These are phyloP conservation scores for Ophiostoma perfectum DNA, from an alignment of 2,329 filamentous ascomycete genomes.

Conservation along the genomic window DNA sequence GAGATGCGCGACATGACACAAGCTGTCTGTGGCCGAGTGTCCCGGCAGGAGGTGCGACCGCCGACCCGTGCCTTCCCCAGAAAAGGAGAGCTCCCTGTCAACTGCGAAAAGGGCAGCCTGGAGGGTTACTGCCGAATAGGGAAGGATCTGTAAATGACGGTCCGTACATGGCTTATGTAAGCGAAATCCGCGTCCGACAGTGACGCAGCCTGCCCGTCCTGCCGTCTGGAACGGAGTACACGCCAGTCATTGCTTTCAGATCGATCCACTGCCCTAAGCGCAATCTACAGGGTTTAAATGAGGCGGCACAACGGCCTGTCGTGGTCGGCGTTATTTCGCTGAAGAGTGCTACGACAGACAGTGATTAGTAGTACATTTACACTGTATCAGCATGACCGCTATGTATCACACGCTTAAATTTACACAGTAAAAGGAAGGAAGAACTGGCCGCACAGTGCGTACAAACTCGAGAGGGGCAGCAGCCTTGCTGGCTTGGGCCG, in stretches of 20 bases:
- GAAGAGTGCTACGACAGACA: not conserved
- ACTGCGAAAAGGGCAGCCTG: conserved; percentile 1
- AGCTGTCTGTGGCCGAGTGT: conserved; percentile 6
- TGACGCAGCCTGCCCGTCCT: not conserved
- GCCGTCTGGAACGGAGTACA: too few relatives aligned
- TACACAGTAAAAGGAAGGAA: not conserved
- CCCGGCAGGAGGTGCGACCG: not conserved
- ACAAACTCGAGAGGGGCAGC: not conserved
- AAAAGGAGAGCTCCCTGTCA: not conserved
- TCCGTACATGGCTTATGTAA: not conserved
- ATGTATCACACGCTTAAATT: not conserved
- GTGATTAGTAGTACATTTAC: not conserved
- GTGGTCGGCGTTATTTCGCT: not conserved
- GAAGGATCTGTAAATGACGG: not conserved
- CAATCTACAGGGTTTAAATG: not conserved
- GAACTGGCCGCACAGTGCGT: not conserved
- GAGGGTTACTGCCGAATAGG: not conserved
- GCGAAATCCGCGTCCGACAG: not conserved
- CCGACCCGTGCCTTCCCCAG: not conserved
- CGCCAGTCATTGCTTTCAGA: not conserved
- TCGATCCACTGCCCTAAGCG: not conserved
- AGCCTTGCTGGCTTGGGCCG: not conserved
- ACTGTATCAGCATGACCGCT: not conserved
- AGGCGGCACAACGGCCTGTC: not conserved
- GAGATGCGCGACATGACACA: not conserved